phyloP scores from a whole-genome alignment of 306 rosid species.

The Canavalia gladiata region DNA sequence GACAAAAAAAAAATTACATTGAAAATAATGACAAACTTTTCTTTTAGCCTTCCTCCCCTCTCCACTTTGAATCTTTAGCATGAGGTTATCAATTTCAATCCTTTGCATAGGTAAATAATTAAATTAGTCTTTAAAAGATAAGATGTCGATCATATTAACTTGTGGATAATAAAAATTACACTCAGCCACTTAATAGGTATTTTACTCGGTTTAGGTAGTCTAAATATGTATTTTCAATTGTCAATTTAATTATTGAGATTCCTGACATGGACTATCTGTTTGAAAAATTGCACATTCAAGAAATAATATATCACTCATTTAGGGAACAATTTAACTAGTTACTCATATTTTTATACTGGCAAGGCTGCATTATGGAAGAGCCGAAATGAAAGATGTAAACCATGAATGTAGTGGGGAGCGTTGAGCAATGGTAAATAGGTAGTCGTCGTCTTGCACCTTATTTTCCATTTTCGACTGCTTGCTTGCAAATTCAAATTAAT shows the following conservation, averaged over 20 bases:
- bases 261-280: not conserved
- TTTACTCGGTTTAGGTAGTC: not conserved
- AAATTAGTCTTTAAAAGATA: not conserved
- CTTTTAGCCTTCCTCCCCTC: too few relatives aligned
- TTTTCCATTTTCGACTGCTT: slow-evolving; percentile 39
- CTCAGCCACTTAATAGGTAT: not conserved
- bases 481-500: not conserved
- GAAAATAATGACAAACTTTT: too few relatives aligned
- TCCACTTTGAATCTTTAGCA: too few relatives aligned
- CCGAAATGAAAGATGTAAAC: not conserved
- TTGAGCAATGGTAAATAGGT: slow-evolving; percentile 19
- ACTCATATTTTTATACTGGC: not conserved
- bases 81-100: too few relatives aligned
- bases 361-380: not conserved
- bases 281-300: not conserved
- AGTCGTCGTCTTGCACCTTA: not conserved
- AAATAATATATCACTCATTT: not conserved
- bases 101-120: slow-evolving; percentile 43
- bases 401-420: slow-evolving; percentile 34
- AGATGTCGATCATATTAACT: not conserved
- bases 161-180: too few relatives aligned
- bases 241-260: not conserved
- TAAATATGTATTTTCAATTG: too few relatives aligned
- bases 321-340: not conserved
- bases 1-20: too few relatives aligned